Base-by-base conservation (phyloP, 2,329 filamentous ascomycete genomes). In the Penicillium paneum region DNA sequence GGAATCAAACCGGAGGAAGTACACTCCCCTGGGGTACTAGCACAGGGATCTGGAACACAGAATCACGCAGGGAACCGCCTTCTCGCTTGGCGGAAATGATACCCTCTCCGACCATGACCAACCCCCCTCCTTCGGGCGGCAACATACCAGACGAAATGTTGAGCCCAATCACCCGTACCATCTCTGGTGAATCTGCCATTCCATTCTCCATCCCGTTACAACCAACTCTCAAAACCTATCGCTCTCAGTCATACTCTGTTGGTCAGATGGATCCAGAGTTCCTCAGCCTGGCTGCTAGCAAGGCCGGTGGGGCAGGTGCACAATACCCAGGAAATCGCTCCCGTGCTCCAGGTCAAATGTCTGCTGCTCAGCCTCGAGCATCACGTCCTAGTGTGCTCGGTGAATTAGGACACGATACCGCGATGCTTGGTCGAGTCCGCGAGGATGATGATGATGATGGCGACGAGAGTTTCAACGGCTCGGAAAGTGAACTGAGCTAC, bases 241-340 rank as follows among this genome's bases (percentile, higher is more conserved):
- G 94, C 40, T 99, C 94, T 6, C 91, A 97, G 72, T 97, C 94
- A 5, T 97, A 97, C 73, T 97, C 93, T 0, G 93, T 96, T 44
- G 92, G 92, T 5, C 92, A 97, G 70, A 79, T 91, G 57, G 91
- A 96, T 49, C 82, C 86, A 1, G 89, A 93, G 55, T 67, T 69
- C 21, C 49, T 72, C 15, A 67, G 61, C 24, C 52, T 72, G 19
- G 64, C 71, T 53, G 64, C 70, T n/a, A 70, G 63, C 39, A 73
- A 70, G 54, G 59, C 67, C 8, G 56, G 64, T 38, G n/a, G n/a
- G n/a, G 61, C 67, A 15, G 52, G 60, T 26, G 41, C 53, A 1
- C 61, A 69, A 19, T 64, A 66, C 29, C 56, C 68, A 5, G 61
- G 66, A 38, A 64, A 62, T 41, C 74, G 76, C 24, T 62, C 66